Evolutionary conservation across 179 eudicot genomes (phyloP).

Genomic region (Beta corolliflora): DNA sequence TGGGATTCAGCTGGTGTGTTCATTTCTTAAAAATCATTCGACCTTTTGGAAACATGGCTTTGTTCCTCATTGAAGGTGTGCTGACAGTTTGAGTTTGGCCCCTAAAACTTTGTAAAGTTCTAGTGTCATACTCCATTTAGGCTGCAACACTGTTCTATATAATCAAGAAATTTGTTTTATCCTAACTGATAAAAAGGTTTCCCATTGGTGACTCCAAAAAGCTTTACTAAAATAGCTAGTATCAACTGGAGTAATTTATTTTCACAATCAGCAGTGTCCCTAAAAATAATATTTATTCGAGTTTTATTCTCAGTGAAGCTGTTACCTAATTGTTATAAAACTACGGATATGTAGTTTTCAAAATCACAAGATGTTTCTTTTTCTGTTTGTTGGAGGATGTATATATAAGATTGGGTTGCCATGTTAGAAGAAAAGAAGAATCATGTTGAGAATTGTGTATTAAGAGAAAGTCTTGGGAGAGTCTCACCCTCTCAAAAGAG

Average conservation of each 20-base stretch:
- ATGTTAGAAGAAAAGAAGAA: no score
- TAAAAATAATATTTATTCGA: neutral
- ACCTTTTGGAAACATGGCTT: no score
- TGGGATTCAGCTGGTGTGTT: neutral
- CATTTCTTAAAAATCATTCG: no score
- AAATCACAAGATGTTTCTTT: neutral
- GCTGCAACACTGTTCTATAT: neutral
- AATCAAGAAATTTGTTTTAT: neutral
- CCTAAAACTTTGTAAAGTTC: neutral
- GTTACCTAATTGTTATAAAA: neutral
- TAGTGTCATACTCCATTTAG: neutral
- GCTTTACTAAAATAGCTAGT: neutral
- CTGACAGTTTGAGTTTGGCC: neutral
- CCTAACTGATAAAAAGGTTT: neutral
- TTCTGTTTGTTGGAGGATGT: neutral
- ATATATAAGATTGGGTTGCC: neutral
- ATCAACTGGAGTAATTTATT: neutral
- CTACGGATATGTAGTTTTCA: neutral
- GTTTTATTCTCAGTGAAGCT: neutral
- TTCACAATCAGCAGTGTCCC: neutral
- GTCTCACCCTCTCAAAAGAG: no score
- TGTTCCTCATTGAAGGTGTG: no score
- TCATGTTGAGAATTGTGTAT: no score
- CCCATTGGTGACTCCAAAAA: neutral
- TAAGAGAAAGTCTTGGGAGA: no score